Conservation (phyloP, 441 rosid genomes). For the Brassica balearica region DNA sequence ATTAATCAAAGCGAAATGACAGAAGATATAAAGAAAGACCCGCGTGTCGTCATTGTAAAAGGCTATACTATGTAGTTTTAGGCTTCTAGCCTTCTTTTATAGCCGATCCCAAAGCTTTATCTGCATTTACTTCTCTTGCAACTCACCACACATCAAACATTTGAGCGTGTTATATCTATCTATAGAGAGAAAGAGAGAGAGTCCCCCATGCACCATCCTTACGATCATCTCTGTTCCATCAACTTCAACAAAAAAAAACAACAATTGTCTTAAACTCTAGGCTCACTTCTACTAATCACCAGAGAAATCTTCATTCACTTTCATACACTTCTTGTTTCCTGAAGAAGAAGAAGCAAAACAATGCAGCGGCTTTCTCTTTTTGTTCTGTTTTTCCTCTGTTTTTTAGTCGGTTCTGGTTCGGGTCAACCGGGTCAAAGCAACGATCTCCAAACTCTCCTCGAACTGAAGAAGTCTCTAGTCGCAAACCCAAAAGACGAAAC, state of each 20-base stretch:
- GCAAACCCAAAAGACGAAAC: not conserved
- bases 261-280: slow-evolving; percentile 5
- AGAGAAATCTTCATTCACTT: not conserved
- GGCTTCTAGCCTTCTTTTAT: not conserved
- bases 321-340: not conserved
- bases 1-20: not conserved
- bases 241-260: not conserved
- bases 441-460: slow-evolving; percentile 1
- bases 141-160: not conserved
- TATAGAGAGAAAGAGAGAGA: not conserved
- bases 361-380: not conserved
- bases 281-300: not conserved
- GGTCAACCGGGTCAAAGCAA: slow-evolving; percentile 4
- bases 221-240: not conserved
- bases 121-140: not conserved
- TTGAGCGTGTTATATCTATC: not conserved
- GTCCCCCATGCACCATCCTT: not conserved
- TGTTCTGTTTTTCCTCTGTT: slow-evolving; percentile 1
- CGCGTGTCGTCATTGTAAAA: slow-evolving; percentile 7
- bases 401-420: not conserved
- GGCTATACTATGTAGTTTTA: not conserved
- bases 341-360: not conserved
- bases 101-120: not conserved
- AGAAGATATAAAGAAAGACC: not conserved
- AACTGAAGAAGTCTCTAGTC: slow-evolving; percentile 7